phyloP scores from a whole-genome alignment of 192 early-diverging fungal genomes.

The Endogone sp. region DNA sequence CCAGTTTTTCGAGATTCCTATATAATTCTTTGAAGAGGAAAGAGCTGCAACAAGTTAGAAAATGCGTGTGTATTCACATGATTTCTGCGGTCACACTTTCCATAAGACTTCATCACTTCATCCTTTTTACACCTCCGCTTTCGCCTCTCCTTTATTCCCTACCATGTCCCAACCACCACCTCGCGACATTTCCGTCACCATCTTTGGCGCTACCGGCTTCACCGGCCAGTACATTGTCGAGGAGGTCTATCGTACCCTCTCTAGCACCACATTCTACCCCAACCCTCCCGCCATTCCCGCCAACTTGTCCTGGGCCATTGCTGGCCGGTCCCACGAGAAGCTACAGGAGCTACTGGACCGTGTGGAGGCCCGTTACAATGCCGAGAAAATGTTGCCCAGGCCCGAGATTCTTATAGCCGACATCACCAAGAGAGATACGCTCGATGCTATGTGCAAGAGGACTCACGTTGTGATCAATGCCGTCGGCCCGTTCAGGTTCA shows the following conservation, averaged over 20 bases:
- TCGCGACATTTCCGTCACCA: conserved; percentile 24
- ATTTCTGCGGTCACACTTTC: not conserved
- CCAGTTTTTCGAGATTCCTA: too few relatives aligned
- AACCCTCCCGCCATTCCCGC: not conserved
- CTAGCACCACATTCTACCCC: conserved; percentile 8
- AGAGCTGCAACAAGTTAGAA: too few relatives aligned
- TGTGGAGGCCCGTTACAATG: not conserved
- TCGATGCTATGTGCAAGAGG: not conserved
- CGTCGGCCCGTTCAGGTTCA: conserved; percentile 64
- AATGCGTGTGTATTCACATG: too few relatives aligned
- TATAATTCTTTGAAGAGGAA: too few relatives aligned
- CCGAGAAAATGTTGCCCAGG: not conserved
- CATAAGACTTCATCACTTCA: too few relatives aligned
- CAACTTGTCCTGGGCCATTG: conserved; percentile 29
- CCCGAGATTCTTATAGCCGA: not conserved
- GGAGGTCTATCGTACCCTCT: conserved; percentile 29
- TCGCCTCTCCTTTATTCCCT: not conserved
- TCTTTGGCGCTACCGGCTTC: conserved; percentile 52
- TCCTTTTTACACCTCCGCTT: too few relatives aligned
- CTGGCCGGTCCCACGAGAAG: conserved; percentile 32
- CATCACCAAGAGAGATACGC: not conserved
- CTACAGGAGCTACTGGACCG: conserved; percentile 25
- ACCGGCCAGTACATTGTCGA: conserved; percentile 38
- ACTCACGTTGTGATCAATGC: conserved; percentile 47
- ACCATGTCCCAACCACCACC: not conserved